Percentiles rank a stretch among this genome's conserved stretches.
Conservation (phyloP, 495 filamentous ascomycete species). For the Penicillium canariense region DNA sequence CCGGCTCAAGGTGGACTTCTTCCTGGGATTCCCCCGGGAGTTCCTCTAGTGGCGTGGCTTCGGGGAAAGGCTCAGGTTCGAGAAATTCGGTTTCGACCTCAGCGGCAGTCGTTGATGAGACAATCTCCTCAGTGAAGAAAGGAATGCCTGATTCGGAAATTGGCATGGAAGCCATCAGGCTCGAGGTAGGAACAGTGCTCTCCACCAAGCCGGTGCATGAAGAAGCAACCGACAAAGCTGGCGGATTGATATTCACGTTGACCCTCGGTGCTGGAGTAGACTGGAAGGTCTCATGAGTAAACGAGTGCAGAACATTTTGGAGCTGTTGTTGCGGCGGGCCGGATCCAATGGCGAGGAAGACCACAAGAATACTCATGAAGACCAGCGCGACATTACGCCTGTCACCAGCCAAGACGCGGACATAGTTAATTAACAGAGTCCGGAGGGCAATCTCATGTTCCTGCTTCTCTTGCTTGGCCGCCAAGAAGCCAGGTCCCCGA, state of each 20-base stretch:
- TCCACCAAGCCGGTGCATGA: background rate
- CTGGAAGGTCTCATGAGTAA: slow-evolving; percentile 16
- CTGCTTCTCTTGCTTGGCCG: background rate
- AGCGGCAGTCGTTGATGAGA: background rate
- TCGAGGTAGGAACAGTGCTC: background rate
- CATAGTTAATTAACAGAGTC: slow-evolving; percentile 65
- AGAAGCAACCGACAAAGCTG: background rate
- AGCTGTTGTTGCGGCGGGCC: slow-evolving; percentile 9
- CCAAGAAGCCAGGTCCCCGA: background rate
- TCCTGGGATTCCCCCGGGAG: background rate
- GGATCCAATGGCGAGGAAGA: slow-evolving; percentile 48
- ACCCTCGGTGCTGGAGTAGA: background rate
- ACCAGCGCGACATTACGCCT: slow-evolving; percentile 68
- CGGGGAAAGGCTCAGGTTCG: background rate
- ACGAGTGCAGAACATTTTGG: slow-evolving; percentile 14
- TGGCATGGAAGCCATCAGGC: background rate
- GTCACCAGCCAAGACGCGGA: slow-evolving; percentile 65
- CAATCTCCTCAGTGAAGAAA: background rate
- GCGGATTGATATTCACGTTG: slow-evolving; percentile 1
- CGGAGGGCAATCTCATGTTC: slow-evolving; percentile 45
- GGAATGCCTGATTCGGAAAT: background rate
- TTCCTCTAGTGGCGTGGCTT: background rate
- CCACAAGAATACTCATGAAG: slow-evolving; percentile 57
- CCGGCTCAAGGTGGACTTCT: background rate
- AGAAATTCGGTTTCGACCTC: background rate